A percentile compares a stretch with the other conserved stretches of the same genome.
Conservation (phyloP, 306 rosid species). For the Cicer arietinum region DNA sequence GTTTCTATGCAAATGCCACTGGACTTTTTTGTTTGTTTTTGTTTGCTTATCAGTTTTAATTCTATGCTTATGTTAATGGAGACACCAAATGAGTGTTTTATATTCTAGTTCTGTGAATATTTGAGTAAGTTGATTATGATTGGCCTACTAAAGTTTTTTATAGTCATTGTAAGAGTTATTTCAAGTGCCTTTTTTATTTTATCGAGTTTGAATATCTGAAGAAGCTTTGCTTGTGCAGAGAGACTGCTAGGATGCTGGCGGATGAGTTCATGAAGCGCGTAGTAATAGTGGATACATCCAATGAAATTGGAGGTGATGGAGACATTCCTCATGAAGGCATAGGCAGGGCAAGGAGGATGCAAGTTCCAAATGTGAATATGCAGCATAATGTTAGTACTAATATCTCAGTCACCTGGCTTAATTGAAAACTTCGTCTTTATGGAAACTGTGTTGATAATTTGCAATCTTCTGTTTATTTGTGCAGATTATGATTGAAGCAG, state of each 20-base stretch:
- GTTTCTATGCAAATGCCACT: constrained; percentile 16
- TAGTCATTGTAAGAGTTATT: neutral
- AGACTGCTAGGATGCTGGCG: constrained; percentile 96
- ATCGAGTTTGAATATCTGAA: constrained; percentile 38
- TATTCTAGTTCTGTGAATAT: neutral
- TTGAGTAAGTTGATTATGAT: neutral
- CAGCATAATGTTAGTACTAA: constrained; percentile 79
- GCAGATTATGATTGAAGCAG: constrained; percentile 99
- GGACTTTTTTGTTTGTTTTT: neutral
- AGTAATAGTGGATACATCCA: constrained; percentile 95
- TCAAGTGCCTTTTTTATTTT: constrained; percentile 15
- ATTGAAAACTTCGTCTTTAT: constrained; percentile 37
- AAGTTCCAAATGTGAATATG: constrained; percentile 94
- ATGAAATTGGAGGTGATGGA: constrained; percentile 99
- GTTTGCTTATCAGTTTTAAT: constrained; percentile 25
- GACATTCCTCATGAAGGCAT: constrained; percentile 96
- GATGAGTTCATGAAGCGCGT: constrained; percentile 89
- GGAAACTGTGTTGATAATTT: neutral
- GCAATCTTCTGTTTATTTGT: constrained; percentile 3
- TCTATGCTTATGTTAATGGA: neutral
- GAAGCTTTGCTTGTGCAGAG: constrained; percentile 65
- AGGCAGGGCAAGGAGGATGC: constrained; percentile 98
- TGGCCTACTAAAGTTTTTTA: neutral
- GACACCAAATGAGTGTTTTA: neutral
- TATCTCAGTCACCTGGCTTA: constrained; percentile 30